Evolutionary conservation across 1,284 basidiomycete species (phyloP), one percentile per base, ranked within the genome.

Genomic region (Ceratobasidium papillatum): DNA sequence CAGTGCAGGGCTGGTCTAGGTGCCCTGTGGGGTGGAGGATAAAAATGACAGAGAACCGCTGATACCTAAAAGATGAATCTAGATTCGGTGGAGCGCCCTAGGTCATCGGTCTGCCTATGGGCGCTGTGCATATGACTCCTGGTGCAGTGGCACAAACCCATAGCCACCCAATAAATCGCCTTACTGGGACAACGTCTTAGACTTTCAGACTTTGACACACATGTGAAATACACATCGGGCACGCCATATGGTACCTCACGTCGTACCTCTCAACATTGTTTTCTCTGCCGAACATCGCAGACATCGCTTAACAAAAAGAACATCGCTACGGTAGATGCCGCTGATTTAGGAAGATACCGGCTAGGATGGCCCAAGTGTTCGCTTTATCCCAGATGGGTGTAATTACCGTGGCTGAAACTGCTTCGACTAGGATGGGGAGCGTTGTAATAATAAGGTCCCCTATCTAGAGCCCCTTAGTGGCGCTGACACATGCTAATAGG

Each of bases 301-400:
- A 27, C 7, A 52, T 52, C 51, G 51, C 51, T 30, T 52, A 52
- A 30, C 51, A 19, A 52, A 52, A 52, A 52, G 51, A 52, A 52
- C 51, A 30, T 52, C 51, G 51, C 14, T 52, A 30, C 51, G 51
- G 51, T 52, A 3, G 38, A 47, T n/a, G 45, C 45, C 51, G 51
- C 51, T 27, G 51, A 52, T 52, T 17, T 52, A 52, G 51, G 51
- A 52, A 52, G 51, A 52, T 52, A 30, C 22, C 51, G 25, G 51
- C 25, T 52, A 17, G 14, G 8, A 52, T 4, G 45, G 19, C 22
- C 22, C 17, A 52, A 11, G 27, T 30, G n/a, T 52, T 25, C 51
- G 51, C 8, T 43, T 4, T 8, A 17, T 52, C 25, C 25, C 51
- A 52, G 22, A 52, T 4, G 19, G 45, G 51, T 3, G 22, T 52